phyloP scores from a whole-genome alignment of 2,329 filamentous ascomycete species.

The Beauveria sp. region DNA sequence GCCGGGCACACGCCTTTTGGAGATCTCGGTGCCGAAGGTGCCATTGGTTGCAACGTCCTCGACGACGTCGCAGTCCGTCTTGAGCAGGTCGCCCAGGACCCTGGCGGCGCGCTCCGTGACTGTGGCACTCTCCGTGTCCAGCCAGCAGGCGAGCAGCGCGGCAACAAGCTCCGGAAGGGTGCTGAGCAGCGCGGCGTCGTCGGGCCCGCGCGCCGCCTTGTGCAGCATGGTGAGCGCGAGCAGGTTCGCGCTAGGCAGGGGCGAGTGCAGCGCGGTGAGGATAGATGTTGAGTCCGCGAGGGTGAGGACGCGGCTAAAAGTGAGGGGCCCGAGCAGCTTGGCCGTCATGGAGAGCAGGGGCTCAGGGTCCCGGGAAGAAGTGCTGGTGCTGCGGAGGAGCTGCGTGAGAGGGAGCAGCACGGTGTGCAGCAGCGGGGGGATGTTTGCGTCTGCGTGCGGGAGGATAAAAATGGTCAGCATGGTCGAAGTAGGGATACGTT shows the following conservation, averaged over 20 bases:
- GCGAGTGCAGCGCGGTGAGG: conserved; percentile 44
- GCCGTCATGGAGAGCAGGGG: conserved; percentile 44
- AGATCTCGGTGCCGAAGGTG: conserved; percentile 26
- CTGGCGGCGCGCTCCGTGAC: conserved; percentile 39
- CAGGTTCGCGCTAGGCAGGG: conserved; percentile 48
- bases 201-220: conserved; percentile 43
- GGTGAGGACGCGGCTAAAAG: conserved; percentile 42
- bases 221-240: conserved; percentile 49
- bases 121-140: conserved; percentile 11
- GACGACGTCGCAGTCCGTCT: conserved; percentile 42
- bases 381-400: conserved; percentile 42
- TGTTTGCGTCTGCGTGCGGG: conserved; percentile 38
- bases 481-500: no score
- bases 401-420: conserved; percentile 47
- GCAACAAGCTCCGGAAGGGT: conserved; percentile 41
- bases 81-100: conserved; percentile 46
- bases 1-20: conserved; percentile 34
- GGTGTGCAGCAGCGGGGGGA: conserved; percentile 40
- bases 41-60: conserved; percentile 15
- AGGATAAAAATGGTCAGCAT: neutral
- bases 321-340: conserved; percentile 47
- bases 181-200: conserved; percentile 43
- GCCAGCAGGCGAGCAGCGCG: conserved; percentile 40
- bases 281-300: conserved; percentile 45
- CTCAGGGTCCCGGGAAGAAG: conserved; percentile 42